Evolutionary conservation across 1,284 basidiomycete species (phyloP), one percentile per base, ranked within the genome.

Genomic region (Apiotrichum sp.): DNA sequence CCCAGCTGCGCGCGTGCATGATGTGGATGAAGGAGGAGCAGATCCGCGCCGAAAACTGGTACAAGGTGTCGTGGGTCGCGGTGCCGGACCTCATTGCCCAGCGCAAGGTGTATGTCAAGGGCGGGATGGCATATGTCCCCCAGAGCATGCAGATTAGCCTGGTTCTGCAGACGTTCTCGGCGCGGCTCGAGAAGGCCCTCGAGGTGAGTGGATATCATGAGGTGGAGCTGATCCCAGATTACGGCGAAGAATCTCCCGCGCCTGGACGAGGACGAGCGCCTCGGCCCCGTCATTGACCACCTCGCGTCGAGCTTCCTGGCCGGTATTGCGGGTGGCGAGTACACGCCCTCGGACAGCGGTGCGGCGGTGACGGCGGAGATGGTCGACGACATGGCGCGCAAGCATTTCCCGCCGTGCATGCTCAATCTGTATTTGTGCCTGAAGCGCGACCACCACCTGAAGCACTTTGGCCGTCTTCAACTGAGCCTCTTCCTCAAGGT

Each of bases 351-450:
- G 7, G 72, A 67, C 16, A 78, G 80, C 10, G 80, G 80, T 11
- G 76, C 75, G 5, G 80, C 80, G 38, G 83, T 98, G 63, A 93
- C 84, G 46, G 93, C 93, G 1, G 91, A 93, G 53, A 95, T 96
- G 92, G 81, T 99, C 2, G 90, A 97, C 68, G 86, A 87, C 31
- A 78, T 98, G 34, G 85, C 93, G 1, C 81, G 79, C 65, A 86
- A 87, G 71, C 93, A 98, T 72, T 98, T 92, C 81, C 96, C 96
- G 1, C 79, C 93, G 63, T 99, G 96, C 76, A 97, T 98, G 93
- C 86, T 89, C 53, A 86, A 88, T 67, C 78, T 98, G 53, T 93
- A 98, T 70, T 85, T 88, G 55, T 84, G 80, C 54, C 77, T 98
- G 60, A 82, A 83, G 61, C 79, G 82, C 62, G 88, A 92, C 69